Conservation (phyloP, 306 rosid genomes). For the Quercus cerris region DNA sequence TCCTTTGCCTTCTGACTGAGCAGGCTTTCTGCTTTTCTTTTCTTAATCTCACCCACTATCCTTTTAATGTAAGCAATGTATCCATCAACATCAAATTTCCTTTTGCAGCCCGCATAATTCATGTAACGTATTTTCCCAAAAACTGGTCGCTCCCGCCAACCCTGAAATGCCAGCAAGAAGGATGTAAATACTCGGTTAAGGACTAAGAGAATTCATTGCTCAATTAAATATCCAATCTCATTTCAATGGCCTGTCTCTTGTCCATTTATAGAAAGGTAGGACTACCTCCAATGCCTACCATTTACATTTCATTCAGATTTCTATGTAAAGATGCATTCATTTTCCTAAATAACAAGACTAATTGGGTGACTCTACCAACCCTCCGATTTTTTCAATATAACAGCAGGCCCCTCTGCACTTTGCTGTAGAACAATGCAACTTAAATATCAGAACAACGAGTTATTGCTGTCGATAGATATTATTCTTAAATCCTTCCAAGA, state of each 20-base stretch:
- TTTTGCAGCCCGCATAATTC: slow-evolving; percentile 92
- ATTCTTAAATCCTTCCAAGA: background rate
- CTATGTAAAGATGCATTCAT: background rate
- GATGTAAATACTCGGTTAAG: background rate
- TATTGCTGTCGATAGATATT: no score
- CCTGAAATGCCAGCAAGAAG: slow-evolving; percentile 41
- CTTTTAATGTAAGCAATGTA: slow-evolving; percentile 60
- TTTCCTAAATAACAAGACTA: background rate
- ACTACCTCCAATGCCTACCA: background rate
- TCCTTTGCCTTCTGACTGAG: slow-evolving; percentile 44
- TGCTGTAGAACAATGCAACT: no score
- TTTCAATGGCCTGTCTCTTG: background rate
- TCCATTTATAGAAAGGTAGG: background rate
- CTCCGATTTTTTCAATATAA: no score
- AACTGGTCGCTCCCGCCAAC: slow-evolving; percentile 80
- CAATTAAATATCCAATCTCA: background rate
- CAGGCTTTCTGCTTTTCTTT: slow-evolving; percentile 56
- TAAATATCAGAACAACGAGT: no score
- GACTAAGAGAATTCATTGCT: background rate
- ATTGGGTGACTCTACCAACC: background rate
- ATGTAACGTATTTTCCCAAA: slow-evolving; percentile 93
- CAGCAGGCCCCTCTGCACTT: no score
- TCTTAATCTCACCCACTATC: slow-evolving; percentile 53
- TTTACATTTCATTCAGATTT: background rate
- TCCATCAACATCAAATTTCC: slow-evolving; percentile 83